Percentiles rank a stretch among this genome's conserved stretches.
Conservation (phyloP, 805 yeast species). For the Wickerhamia fluorescens region DNA sequence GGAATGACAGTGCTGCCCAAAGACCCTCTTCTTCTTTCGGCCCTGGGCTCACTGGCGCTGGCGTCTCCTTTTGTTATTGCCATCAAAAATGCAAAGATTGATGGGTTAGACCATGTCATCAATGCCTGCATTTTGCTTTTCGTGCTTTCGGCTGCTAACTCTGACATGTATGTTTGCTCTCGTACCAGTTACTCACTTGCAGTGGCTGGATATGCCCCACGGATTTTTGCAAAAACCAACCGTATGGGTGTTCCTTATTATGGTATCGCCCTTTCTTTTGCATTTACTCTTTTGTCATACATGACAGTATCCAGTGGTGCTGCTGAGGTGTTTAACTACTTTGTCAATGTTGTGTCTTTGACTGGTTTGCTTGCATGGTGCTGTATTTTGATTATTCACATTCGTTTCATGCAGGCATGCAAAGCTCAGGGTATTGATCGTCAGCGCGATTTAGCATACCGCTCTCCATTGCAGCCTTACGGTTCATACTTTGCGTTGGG, state of each 20-base stretch:
- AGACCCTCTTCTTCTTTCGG: constrained; percentile 43
- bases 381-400: constrained; percentile 59
- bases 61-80: constrained; percentile 87
- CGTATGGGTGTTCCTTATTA: constrained; percentile 65
- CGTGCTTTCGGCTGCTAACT: constrained; percentile 76
- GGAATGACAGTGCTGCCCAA: constrained; percentile 63
- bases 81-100: constrained; percentile 56
- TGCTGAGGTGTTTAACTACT: constrained; percentile 53
- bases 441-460: constrained; percentile 44
- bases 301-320: constrained; percentile 59
- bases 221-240: constrained; percentile 53
- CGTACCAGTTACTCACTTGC: constrained; percentile 70
- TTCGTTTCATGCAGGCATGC: constrained; percentile 58
- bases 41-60: constrained; percentile 51
- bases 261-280: constrained; percentile 44
- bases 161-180: constrained; percentile 71
- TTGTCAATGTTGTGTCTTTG: constrained; percentile 71
- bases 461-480: constrained; percentile 64
- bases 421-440: constrained; percentile 61
- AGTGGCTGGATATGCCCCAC: constrained; percentile 69
- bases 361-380: constrained; percentile 74
- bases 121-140: constrained; percentile 73
- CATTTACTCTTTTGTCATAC: constrained; percentile 59
- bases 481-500: constrained; percentile 54
- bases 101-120: constrained; percentile 64